Evolutionary conservation across 129 eudicot species (phyloP), one percentile per base, ranked within the genome.

Genomic region (Tagetes erecta): DNA sequence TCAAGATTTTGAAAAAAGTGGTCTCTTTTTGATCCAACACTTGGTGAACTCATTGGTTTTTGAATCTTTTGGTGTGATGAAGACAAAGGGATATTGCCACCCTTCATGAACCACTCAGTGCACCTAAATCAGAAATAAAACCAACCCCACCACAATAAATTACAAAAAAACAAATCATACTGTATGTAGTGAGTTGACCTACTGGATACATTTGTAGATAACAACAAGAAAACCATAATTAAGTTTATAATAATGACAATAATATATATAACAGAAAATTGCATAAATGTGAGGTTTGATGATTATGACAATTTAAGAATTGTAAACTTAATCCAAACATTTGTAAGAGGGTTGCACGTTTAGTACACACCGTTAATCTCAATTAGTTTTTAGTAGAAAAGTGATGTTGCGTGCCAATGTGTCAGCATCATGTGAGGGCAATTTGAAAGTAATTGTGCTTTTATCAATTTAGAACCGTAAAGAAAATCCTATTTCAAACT

Each of bases 31-130:
- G 70, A 55, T 47, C 72, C 87, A 39, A 71, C 76, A 64, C 78
- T 74, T 63, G 71, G 56, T 39, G 79, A 67, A 36, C 31, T 44
- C 72, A 72, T 77, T 51, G 71, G 66, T 33, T 79, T 78, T 65
- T 83, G 85, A 45, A 72, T 60, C 64, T 78, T 79, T 66, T 78
- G 84, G 67, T 66, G 52, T 63, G 69, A 55, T 76, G 75, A 56
- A 67, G 86, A 71, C 62, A 57, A 46, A 57, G 78, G 76, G 71
- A 53, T 64, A 60, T 38, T 68, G 70, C 72, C 77, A 70, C 73
- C 75, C 75, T 72, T 86, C 84, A 60, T 70, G 45, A 86, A 76
- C 85, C 82, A 83, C 81, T 35, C 60, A 69, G 73, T 68, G 46
- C 82, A 71, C 74, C 73, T 38, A 76, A 47, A 60, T 73, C 46